Conservation (phyloP, 495 filamentous ascomycete species). For the Neurospora sp. region DNA sequence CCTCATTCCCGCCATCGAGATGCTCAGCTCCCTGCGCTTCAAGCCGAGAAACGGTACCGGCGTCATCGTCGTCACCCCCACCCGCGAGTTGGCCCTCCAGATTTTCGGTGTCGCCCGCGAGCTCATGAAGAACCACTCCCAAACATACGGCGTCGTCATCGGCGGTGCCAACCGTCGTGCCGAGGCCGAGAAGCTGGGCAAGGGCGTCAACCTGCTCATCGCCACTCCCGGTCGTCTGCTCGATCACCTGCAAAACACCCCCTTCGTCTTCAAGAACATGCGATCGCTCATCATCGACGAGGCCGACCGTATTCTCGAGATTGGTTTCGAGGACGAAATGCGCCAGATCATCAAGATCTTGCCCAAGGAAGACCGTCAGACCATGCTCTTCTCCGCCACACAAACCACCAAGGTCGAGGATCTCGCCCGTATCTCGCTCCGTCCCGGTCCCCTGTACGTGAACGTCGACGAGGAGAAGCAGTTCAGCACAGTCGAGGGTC, state of each 20-base stretch:
- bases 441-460: constrained; percentile 89
- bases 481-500: constrained; percentile 67
- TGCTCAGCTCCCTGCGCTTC: constrained; percentile 83
- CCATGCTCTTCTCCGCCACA: constrained; percentile 94
- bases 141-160: constrained; percentile 90
- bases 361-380: constrained; percentile 80
- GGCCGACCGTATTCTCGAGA: constrained; percentile 88
- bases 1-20: constrained; percentile 88
- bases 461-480: constrained; percentile 59
- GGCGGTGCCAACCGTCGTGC: constrained; percentile 86
- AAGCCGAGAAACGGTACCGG: constrained; percentile 70
- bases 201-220: constrained; percentile 89
- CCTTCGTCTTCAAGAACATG: constrained; percentile 89
- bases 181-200: constrained; percentile 87
- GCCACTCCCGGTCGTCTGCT: constrained; percentile 88
- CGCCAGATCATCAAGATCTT: constrained; percentile 93
- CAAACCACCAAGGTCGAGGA: constrained; percentile 99
- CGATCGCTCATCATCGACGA: constrained; percentile 75
- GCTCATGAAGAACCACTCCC: constrained; percentile 66
- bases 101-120: constrained; percentile 94
- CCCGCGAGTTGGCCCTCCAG: constrained; percentile 85
- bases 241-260: constrained; percentile 91
- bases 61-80: constrained; percentile 77
- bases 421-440: constrained; percentile 83
- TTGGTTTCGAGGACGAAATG: constrained; percentile 99